Evolutionary conservation across 495 filamentous ascomycete genomes (phyloP), one percentile per base, ranked within the genome.

Genomic region (Talaromyces borbonicus): DNA sequence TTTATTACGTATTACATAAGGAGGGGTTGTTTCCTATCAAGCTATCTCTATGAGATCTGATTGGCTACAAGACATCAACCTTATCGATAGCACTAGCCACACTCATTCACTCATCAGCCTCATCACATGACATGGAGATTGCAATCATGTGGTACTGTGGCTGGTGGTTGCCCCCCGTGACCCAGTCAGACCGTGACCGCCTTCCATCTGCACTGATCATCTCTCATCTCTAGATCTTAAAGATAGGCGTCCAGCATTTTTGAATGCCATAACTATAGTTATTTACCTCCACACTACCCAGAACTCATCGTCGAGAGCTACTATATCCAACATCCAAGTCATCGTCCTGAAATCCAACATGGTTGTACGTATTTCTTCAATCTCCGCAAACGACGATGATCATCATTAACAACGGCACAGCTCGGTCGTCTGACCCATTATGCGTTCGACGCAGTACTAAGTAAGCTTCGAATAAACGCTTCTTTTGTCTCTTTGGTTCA

Each of bases 371-470:
- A 2, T 26, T 7, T 5, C 23, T 26, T 7, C 23, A 41, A 25
- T 15, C n/a, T 8, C 31, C 31, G 31, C 35, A 22, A 23, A 16
- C 16, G 14, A 16, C 9, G 22, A 11, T 12, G 8, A 12, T 1
- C 35, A 12, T 4, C 35, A 2, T 20, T 38, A 12, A 38, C 35
- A 8, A 11, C 3, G 18, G n/a, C n/a, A 63, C 78, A 97, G 93
- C 72, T 98, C 67, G 92, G 89, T 66, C 79, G 85, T 63, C 61
- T 98, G 49, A 83, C 83, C 55, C 92, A 98, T 71, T 95, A 92
- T 71, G 87, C 88, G 56, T 90, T 98, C 56, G 92, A 98, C 68
- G 93, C 92, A 51, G 87, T 97, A 25, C 78, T 97, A 52, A 66
- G 87, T 94, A 75, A 53, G 83, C 72, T 25, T 14, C 4, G 15